Evolutionary conservation across 148 eudicot species (phyloP), one percentile per base, ranked within the genome.

Genomic region (Silene latifolia): DNA sequence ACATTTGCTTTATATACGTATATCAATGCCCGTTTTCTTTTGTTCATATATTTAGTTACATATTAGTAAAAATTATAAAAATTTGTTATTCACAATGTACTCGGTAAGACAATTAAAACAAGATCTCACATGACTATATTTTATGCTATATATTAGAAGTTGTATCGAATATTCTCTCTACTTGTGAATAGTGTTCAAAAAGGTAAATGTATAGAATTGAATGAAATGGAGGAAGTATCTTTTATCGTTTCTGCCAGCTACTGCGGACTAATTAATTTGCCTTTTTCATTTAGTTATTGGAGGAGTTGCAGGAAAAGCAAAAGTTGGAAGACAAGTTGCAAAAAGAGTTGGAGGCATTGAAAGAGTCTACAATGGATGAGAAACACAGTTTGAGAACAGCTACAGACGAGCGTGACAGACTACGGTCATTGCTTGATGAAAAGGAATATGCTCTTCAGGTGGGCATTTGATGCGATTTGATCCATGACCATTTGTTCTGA

Each of bases 361-460:
- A 87, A 83, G 90, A 86, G 32, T 70, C 79, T 19, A 75, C 82
- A 74, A 82, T 72, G 62, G 67, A 78, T 39, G 91, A 96, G 72
- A 88, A 83, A 80, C 80, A 88, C 63, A 85, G 84, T 73, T 58
- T 88, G 69, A 79, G 80, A 42, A 91, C 86, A 79, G 58, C 90
- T 53, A 80, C 81, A 24, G 64, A 51, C 69, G 92, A 90, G 54
- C 73, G 84, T 70, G 93, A 89, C 69, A 78, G 72, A 71, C 79
- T 90, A 63, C 80, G 84, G 82, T 82, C 86, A 47, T 81, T 86
- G 62, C 86, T 88, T 76, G 90, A 88, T 47, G 86, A 89, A 73
- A 92, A 88, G 75, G 93, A 92, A 71, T 81, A 90, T 13, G 86
- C 85, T 39, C 91, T 92, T 56, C 90, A 90, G 98, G 99, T 96